Evolutionary conservation across 2,329 filamentous ascomycete species (phyloP).

Genomic region (Thelonectria rubi): DNA sequence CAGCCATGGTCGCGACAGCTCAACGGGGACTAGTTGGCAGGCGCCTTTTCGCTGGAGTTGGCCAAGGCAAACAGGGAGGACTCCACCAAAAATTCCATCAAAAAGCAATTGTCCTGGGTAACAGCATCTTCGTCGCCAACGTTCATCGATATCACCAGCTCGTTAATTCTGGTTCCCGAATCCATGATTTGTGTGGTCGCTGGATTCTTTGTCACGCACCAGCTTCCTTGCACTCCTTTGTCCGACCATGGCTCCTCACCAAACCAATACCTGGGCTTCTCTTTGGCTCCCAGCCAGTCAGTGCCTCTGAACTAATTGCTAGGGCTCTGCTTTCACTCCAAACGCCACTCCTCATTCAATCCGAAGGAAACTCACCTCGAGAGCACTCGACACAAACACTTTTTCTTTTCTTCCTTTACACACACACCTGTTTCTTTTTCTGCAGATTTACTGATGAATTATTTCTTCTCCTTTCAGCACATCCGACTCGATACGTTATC

Average conservation of each 20-base stretch:
- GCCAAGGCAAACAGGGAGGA: slow-evolving; percentile 19
- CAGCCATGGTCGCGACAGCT: slow-evolving; percentile 34
- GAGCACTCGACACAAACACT: slow-evolving; percentile 5
- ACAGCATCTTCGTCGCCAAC: slow-evolving; percentile 31
- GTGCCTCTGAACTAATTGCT: slow-evolving; percentile 15
- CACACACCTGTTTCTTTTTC: slow-evolving; percentile 6
- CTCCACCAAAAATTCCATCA: slow-evolving; percentile 35
- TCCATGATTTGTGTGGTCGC: slow-evolving; percentile 19
- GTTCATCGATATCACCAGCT: slow-evolving; percentile 32
- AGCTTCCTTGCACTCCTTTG: slow-evolving; percentile 33
- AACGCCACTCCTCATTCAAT: slow-evolving; percentile 9
- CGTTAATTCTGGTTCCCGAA: slow-evolving; percentile 32
- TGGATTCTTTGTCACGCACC: slow-evolving; percentile 33
- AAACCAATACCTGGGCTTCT: slow-evolving; percentile 7
- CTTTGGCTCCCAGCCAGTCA: slow-evolving; percentile 24
- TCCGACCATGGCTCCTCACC: slow-evolving; percentile 33
- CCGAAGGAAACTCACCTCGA: slow-evolving; percentile 1
- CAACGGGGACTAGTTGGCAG: slow-evolving; percentile 38
- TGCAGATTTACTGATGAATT: slow-evolving; percentile 40
- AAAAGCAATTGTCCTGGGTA: slow-evolving; percentile 31
- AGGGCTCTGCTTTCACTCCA: slow-evolving; percentile 7
- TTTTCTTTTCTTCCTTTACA: slow-evolving; percentile 5
- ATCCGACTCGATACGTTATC: slow-evolving; percentile 28
- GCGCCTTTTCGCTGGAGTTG: slow-evolving; percentile 6
- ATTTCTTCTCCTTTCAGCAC: slow-evolving; percentile 28